Conservation (phyloP, 331 rosid genomes). For the Malus hybrid region DNA sequence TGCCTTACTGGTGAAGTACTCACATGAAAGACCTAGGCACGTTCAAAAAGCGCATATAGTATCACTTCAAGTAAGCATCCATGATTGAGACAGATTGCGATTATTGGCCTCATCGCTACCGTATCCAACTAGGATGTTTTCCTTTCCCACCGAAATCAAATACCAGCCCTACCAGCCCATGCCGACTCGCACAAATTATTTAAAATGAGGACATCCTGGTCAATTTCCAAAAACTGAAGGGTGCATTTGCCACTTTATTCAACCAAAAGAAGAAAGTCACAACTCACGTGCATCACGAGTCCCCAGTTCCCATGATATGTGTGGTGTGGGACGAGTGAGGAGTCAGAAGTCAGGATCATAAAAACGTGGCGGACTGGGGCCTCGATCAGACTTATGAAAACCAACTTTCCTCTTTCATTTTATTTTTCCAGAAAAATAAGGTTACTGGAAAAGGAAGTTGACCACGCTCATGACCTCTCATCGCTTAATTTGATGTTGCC, state of each 20-base stretch:
- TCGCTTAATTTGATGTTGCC: neutral
- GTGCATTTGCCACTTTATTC: neutral
- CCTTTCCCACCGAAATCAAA: neutral
- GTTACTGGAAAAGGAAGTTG: no score
- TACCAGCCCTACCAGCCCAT: neutral
- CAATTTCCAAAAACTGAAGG: neutral
- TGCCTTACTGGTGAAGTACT: no score
- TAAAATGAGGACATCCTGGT: neutral
- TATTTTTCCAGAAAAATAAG: no score
- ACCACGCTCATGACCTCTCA: no score
- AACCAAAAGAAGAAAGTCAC: neutral
- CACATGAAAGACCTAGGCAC: no score
- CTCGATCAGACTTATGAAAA: no score
- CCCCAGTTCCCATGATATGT: neutral
- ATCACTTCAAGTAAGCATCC: neutral
- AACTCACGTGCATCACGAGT: neutral
- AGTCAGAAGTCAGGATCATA: neutral
- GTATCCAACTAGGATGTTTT: slow-evolving; percentile 3
- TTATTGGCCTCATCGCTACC: no score
- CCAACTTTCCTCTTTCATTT: no score
- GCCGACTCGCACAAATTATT: neutral
- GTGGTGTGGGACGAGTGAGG: neutral
- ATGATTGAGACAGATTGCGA: neutral
- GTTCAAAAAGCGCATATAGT: no score
- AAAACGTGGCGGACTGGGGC: neutral